phyloP scores from a whole-genome alignment of 1,284 basidiomycete species.

The Sporisorium scitamineum region DNA sequence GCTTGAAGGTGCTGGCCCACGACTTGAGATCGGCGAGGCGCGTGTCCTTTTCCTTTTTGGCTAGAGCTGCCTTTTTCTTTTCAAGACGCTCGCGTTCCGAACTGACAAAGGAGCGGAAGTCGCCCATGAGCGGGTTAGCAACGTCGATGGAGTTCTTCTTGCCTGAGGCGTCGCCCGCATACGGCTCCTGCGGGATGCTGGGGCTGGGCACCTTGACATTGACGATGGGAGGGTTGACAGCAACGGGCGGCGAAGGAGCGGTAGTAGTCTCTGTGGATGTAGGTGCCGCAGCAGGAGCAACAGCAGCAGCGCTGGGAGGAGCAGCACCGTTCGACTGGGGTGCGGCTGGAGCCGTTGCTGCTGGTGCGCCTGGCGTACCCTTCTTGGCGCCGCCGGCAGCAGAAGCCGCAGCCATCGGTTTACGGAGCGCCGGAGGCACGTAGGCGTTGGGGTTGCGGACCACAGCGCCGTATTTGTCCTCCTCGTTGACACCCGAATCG shows the following conservation, averaged over 20 bases:
- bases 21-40: slow-evolving; percentile 89
- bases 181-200: slow-evolving; percentile 35
- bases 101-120: slow-evolving; percentile 66
- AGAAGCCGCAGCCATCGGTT: slow-evolving; percentile 61
- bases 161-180: slow-evolving; percentile 18
- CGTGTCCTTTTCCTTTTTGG: slow-evolving; percentile 93
- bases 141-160: slow-evolving; percentile 40
- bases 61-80: slow-evolving; percentile 88
- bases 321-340: slow-evolving; percentile 42
- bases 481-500: slow-evolving; percentile 82
- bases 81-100: slow-evolving; percentile 71
- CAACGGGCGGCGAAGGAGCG: slow-evolving; percentile 14
- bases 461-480: slow-evolving; percentile 97
- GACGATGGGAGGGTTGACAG: slow-evolving; percentile 31
- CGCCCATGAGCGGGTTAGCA: slow-evolving; percentile 57
- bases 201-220: slow-evolving; percentile 52
- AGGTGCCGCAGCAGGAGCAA: slow-evolving; percentile 1
- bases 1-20: slow-evolving; percentile 94
- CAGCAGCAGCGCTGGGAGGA: slow-evolving; percentile 13
- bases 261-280: slow-evolving; percentile 19
- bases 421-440: slow-evolving; percentile 85
- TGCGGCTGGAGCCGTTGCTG: slow-evolving; percentile 15
- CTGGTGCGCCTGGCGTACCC: slow-evolving; percentile 35
- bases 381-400: slow-evolving; percentile 44
- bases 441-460: slow-evolving; percentile 89